Percentiles rank a stretch among this genome's conserved stretches.
phyloP scores from a whole-genome alignment of 1,284 basidiomycete genomes.

The Earliella scabrosa region DNA sequence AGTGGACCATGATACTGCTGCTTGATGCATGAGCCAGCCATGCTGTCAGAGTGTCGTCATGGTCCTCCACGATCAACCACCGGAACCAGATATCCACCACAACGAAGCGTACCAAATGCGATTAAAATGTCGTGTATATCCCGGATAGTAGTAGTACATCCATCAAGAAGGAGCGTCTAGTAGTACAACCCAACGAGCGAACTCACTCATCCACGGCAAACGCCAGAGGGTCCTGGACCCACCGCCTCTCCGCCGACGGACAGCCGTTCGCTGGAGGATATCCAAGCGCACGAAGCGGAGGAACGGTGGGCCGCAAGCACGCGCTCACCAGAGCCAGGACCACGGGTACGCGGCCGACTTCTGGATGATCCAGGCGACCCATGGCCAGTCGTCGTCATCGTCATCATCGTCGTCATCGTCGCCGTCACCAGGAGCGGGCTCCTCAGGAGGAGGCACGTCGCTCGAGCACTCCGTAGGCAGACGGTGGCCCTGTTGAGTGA shows the following conservation, averaged over 20 bases:
- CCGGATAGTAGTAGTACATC: background rate
- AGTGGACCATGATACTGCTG: no score
- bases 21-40: no score
- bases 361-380: conserved; percentile 20
- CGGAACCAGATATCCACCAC: no score
- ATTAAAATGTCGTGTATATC: background rate
- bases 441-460: conserved; percentile 10
- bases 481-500: conserved; percentile 11
- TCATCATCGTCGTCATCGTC: conserved; percentile 16
- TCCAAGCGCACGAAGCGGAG: no score
- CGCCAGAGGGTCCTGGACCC: background rate
- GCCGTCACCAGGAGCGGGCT: conserved; percentile 10
- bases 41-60: no score
- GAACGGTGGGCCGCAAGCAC: no score
- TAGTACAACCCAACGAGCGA: conserved; percentile 4
- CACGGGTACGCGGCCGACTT: conserved; percentile 14
- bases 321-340: conserved; percentile 14
- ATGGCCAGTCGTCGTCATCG: conserved; percentile 23
- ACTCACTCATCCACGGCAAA: background rate
- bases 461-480: conserved; percentile 17
- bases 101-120: no score
- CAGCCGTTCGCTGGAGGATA: no score
- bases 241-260: no score
- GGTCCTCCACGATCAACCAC: no score
- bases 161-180: background rate